Conservation (phyloP, 2,329 filamentous ascomycete species). For the Trichophyton benhamiae region DNA sequence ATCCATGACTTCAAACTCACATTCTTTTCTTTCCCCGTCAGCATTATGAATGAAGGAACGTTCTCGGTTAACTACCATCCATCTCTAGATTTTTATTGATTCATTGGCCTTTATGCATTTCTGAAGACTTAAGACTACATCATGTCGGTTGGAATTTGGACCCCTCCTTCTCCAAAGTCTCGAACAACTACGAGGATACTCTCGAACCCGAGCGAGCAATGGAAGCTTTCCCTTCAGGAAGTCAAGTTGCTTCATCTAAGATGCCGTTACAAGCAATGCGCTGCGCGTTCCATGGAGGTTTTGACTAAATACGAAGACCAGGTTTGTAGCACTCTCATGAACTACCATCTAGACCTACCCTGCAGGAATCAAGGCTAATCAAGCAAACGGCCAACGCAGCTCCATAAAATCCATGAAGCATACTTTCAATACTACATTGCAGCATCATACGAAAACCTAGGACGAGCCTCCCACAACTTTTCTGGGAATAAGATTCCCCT, state of each 20-base stretch:
- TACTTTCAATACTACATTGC: slow-evolving; percentile 39
- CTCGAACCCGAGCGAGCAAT: slow-evolving; percentile 26
- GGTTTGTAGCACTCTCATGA: slow-evolving; percentile 15
- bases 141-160: neutral
- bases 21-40: neutral
- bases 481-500: slow-evolving; percentile 34
- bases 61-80: neutral
- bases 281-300: slow-evolving; percentile 22
- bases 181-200: slow-evolving; percentile 5
- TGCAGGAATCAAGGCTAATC: slow-evolving; percentile 6
- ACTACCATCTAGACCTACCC: neutral
- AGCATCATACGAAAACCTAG: slow-evolving; percentile 36
- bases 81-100: neutral
- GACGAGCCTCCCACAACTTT: slow-evolving; percentile 35
- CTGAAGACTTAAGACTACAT: neutral
- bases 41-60: neutral
- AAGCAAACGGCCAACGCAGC: slow-evolving; percentile 16
- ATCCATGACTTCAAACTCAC: neutral
- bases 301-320: slow-evolving; percentile 18
- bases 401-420: slow-evolving; percentile 24
- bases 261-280: slow-evolving; percentile 32
- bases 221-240: slow-evolving; percentile 23
- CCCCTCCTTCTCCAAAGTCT: neutral
- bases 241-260: slow-evolving; percentile 28
- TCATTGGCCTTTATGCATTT: neutral